phyloP scores from a whole-genome alignment of 1,139 yeast genomes.

The Pichia sp. region DNA sequence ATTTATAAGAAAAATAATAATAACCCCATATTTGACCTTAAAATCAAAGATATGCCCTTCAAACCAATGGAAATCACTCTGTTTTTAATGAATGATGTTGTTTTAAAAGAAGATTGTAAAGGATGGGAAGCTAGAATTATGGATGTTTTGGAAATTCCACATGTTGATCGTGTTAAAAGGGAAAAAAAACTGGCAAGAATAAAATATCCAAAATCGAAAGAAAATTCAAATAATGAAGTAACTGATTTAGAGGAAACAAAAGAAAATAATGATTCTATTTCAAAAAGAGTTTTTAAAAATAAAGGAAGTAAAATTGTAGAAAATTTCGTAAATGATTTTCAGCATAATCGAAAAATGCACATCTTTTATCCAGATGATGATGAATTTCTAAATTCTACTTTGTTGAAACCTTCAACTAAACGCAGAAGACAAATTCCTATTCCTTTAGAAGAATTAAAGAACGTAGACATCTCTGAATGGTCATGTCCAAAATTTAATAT shows the following conservation, averaged over 20 bases:
- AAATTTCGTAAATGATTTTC: slow-evolving; percentile 1
- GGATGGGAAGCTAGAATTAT: slow-evolving; percentile 7
- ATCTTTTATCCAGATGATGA: background rate
- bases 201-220: background rate
- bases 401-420: background rate
- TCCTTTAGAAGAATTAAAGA: slow-evolving; percentile 4
- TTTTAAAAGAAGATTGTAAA: background rate
- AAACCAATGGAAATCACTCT: background rate
- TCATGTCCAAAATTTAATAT: slow-evolving; percentile 3
- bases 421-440: background rate
- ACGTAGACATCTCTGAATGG: slow-evolving; percentile 2
- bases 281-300: background rate
- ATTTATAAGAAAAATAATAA: background rate
- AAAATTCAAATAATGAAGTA: background rate
- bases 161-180: background rate
- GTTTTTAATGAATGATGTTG: background rate
- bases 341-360: background rate
- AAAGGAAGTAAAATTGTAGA: background rate
- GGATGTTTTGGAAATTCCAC: slow-evolving; percentile 4
- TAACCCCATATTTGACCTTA: slow-evolving; percentile 2
- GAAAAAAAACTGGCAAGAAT: background rate
- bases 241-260: no score
- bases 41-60: slow-evolving; percentile 3
- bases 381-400: background rate
- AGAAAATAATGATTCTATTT: background rate